Evolutionary conservation across 306 rosid species (phyloP).

Genomic region (Nissolia schottii): DNA sequence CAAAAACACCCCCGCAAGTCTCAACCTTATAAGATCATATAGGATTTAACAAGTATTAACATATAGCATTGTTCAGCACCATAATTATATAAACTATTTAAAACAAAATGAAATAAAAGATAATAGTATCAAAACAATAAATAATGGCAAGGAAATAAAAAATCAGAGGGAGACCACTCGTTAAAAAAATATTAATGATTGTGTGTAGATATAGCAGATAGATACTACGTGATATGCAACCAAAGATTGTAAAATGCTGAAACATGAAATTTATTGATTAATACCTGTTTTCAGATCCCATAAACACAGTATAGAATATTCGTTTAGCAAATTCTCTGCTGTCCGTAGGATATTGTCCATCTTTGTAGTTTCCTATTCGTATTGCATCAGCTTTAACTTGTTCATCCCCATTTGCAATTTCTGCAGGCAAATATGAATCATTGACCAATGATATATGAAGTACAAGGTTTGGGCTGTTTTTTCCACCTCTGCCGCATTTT

Average conservation of each 20-base stretch:
- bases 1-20: neutral
- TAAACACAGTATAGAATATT: constrained; percentile 78
- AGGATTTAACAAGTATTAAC: neutral
- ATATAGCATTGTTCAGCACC: neutral
- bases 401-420: constrained; percentile 81
- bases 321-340: constrained; percentile 87
- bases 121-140: neutral
- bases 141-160: neutral
- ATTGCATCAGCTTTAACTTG: constrained; percentile 91
- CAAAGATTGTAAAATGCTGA: neutral
- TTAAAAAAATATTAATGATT: neutral
- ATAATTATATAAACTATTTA: neutral
- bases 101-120: neutral
- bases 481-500: neutral
- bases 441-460: neutral
- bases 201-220: neutral
- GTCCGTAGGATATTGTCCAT: constrained; percentile 83
- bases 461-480: neutral
- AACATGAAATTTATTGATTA: constrained; percentile 5
- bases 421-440: constrained; percentile 45
- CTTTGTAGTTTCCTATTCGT: constrained; percentile 80
- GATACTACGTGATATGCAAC: neutral
- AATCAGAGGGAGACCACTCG: neutral
- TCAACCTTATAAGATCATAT: neutral
- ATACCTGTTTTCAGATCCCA: constrained; percentile 99